Evolutionary conservation across 208 protist species (phyloP), one percentile per base, ranked within the genome.

Genomic region (Wallacemonas rigidus): DNA sequence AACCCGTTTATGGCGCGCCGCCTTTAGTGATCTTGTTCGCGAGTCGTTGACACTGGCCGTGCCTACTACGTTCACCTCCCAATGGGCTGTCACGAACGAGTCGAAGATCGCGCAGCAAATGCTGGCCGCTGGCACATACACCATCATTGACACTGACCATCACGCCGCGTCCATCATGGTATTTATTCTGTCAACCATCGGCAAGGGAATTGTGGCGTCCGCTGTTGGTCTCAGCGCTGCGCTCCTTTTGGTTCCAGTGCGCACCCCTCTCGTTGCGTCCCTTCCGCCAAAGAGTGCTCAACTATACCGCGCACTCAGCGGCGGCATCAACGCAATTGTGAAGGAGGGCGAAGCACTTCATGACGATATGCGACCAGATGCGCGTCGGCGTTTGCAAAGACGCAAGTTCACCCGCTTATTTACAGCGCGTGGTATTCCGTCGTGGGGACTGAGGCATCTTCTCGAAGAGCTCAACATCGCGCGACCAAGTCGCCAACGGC

Each of bases 401-500:
- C 81, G 81, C 35, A 92, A 94, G 71, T 90, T 94, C 69, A 67
- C 67, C 5, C 81, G 82, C 15, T 70, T 94, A 7, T 92, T 90
- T 71, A 78, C 57, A 1, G 41, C 74, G 2, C 58, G 77, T 41
- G 90, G 90, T 14, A 92, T 95, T 55, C 87, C 87, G 38, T 82
- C 79, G 38, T 92, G 87, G 87, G 64, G 83, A 3, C 57, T 95
- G 51, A 85, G 83, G n/a, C 90, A 92, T 54, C 77, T 95, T 1
- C 79, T 95, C 38, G 90, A 95, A 67, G 90, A 92, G 71, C 72
- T 92, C 36, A 69, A 80, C 67, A 87, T 92, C 55, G 91, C 79
- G 70, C 86, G 83, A 26, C 90, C 87, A 6, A 77, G 67, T 9
- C 79, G 79, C 48, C 85, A 92, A 78, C 81, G 90, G 4, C 83